Base-by-base conservation (phyloP, 768 basidiomycete genomes). In the Mycena vitilis region DNA sequence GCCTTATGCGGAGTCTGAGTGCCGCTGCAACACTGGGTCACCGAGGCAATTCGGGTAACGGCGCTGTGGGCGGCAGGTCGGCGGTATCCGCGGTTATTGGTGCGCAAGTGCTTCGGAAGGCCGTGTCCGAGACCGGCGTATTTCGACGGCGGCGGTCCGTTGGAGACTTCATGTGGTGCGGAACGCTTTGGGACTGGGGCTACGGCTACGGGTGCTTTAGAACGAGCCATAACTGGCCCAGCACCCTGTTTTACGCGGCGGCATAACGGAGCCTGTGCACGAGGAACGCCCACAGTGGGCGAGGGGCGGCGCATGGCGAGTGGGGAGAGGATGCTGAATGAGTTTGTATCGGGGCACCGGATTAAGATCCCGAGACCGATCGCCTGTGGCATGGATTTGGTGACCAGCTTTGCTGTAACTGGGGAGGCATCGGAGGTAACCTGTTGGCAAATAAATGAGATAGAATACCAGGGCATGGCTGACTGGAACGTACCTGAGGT, bases 101-200 rank as follows among this genome's bases (percentile, higher is more conserved):
- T 36, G 53, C 16, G 53, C 34, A 54, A 4, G 18, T 54, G 34
- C 8, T 36, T 54, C 0, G 36, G 34, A 10, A 54, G 53, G 20
- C 53, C 53, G 36, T 37, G 53, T 18, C 53, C 36, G 36, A 54
- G 53, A 11, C 53, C 51, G 51, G 51, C 25, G 23, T 52, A 52
- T 12, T 18, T 7, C 5, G 30, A 2, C 30, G 25, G 51, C 16
- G 23, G 0, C 25, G 9, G 44, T 7, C 10, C 22, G 47, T 4
- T 22, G 53, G 53, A 30, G 16, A 15, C 25, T 53, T 23, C 4
- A n/a, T 5, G 40, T 40, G 40, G 40, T 34, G 51, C 30, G n/a
- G 51, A 2, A 52, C 51, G 25, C 40, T n/a, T n/a, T n/a, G n/a
- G n/a, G n/a, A n/a, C n/a, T n/a, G n/a, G n/a, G n/a, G n/a, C n/a